phyloP scores from a whole-genome alignment of 2,329 filamentous ascomycete genomes.

The Colletotrichum simmondsii region DNA sequence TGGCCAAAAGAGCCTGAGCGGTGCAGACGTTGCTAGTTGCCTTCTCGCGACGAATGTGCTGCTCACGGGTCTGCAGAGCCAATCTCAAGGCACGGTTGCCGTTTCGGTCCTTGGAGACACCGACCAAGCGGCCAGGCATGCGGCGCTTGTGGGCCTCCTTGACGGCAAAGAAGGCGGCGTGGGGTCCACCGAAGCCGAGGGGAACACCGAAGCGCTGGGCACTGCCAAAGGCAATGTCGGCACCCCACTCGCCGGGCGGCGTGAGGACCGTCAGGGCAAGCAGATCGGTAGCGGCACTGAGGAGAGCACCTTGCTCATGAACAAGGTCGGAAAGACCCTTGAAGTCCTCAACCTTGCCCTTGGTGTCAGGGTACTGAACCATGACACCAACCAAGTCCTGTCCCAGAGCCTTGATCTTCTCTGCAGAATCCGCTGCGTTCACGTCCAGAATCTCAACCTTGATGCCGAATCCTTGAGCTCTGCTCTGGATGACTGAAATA shows the following conservation, averaged over 20 bases:
- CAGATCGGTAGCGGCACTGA: slow-evolving; percentile 90
- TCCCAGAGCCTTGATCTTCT: slow-evolving; percentile 77
- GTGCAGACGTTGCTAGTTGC: slow-evolving; percentile 98
- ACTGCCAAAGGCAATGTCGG: slow-evolving; percentile 94
- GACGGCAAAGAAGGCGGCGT: slow-evolving; percentile 95
- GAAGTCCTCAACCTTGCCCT: slow-evolving; percentile 83
- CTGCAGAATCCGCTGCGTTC: slow-evolving; percentile 67
- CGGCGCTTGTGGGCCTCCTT: slow-evolving; percentile 93
- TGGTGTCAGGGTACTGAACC: slow-evolving; percentile 94
- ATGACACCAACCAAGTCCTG: slow-evolving; percentile 88
- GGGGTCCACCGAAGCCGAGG: slow-evolving; percentile 92
- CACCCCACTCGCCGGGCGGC: slow-evolving; percentile 92
- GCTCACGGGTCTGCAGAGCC: slow-evolving; percentile 91
- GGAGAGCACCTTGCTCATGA: slow-evolving; percentile 80
- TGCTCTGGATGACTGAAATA: slow-evolving; percentile 82
- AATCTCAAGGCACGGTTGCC: slow-evolving; percentile 85
- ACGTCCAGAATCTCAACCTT: slow-evolving; percentile 80
- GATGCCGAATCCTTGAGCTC: slow-evolving; percentile 92
- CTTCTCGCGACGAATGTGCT: slow-evolving; percentile 96
- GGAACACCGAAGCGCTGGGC: slow-evolving; percentile 93
- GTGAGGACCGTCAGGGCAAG: slow-evolving; percentile 88
- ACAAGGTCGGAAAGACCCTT: slow-evolving; percentile 78
- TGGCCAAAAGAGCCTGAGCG: slow-evolving; percentile 90
- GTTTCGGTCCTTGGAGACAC: slow-evolving; percentile 89
- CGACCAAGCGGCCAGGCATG: slow-evolving; percentile 90